Conservation (phyloP, 352 stramenopile species). For the Pythium phragmiticola region DNA sequence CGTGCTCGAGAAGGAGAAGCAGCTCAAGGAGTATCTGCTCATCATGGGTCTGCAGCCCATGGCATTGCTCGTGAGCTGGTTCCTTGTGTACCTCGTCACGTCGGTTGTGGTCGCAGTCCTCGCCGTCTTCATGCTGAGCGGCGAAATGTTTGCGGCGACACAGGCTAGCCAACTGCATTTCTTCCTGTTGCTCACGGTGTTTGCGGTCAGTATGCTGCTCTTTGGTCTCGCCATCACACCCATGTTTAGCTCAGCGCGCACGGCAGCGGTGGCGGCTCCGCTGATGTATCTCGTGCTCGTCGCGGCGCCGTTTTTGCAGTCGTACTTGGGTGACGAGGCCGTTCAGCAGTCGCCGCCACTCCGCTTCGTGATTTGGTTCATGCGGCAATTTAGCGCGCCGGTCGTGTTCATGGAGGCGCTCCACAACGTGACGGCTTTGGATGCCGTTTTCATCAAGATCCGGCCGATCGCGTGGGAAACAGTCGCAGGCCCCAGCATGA, state of each 20-base stretch:
- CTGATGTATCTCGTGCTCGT: conserved; percentile 64
- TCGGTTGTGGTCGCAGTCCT: conserved; percentile 47
- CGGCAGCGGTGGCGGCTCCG: conserved; percentile 55
- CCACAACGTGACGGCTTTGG: conserved; percentile 49
- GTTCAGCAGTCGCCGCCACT: conserved; percentile 34
- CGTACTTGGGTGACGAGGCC: conserved; percentile 47
- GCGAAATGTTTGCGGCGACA: conserved; percentile 59
- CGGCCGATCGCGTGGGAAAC: conserved; percentile 50
- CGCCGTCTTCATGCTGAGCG: conserved; percentile 55
- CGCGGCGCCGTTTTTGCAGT: conserved; percentile 51
- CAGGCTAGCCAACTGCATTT: conserved; percentile 46
- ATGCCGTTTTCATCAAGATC: conserved; percentile 35
- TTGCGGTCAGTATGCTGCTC: conserved; percentile 61
- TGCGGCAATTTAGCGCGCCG: conserved; percentile 60
- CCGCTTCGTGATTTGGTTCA: conserved; percentile 32
- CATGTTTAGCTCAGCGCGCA: conserved; percentile 73
- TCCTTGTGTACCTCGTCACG: conserved; percentile 75
- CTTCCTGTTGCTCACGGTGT: conserved; percentile 56
- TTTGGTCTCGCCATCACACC: conserved; percentile 73
- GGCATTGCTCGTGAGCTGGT: conserved; percentile 74
- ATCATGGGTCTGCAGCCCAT: conserved; percentile 86
- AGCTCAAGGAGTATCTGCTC: conserved; percentile 87
- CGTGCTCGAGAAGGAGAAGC: conserved; percentile 89
- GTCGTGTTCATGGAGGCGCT: conserved; percentile 73
- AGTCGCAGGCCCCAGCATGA: conserved; percentile 39